Evolutionary conservation across 495 filamentous ascomycete genomes (phyloP).

Genomic region (Penicillium coffeae): DNA sequence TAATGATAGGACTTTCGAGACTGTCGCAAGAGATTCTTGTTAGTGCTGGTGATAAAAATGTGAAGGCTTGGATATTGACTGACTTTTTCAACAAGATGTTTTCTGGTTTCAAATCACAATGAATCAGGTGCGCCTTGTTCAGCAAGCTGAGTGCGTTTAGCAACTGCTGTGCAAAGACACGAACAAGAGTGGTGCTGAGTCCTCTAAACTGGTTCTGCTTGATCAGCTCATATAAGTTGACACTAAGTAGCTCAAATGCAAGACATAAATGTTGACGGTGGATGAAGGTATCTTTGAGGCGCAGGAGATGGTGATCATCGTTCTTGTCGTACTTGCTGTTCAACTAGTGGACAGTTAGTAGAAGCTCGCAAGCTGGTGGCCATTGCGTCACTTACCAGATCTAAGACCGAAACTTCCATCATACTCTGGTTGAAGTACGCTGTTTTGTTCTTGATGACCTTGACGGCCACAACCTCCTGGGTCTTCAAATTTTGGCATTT

Average conservation of each 20-base stretch:
- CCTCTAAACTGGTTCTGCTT: slow-evolving; percentile 99
- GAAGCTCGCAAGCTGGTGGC: neutral
- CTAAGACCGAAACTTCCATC: slow-evolving; percentile 99
- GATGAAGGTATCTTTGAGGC: slow-evolving; percentile 97
- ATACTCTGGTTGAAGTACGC: slow-evolving; percentile 99
- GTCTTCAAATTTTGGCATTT: slow-evolving; percentile 99
- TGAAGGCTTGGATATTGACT: slow-evolving; percentile 8
- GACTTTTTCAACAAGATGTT: slow-evolving; percentile 97
- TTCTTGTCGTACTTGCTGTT: slow-evolving; percentile 99
- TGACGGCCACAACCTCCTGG: slow-evolving; percentile 97
- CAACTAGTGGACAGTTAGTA: slow-evolving; percentile 55
- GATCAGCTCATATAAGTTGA: slow-evolving; percentile 98
- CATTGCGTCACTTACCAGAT: slow-evolving; percentile 62
- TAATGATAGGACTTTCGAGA: slow-evolving; percentile 98
- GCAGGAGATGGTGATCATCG: slow-evolving; percentile 94
- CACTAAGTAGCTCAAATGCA: slow-evolving; percentile 94
- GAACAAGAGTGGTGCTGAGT: slow-evolving; percentile 92
- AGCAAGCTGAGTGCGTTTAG: slow-evolving; percentile 87
- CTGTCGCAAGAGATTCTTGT: slow-evolving; percentile 28
- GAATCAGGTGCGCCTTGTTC: slow-evolving; percentile 95
- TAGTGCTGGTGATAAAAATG: neutral
- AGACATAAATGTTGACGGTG: slow-evolving; percentile 96
- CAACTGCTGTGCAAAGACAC: slow-evolving; percentile 96
- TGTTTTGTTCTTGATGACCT: slow-evolving; percentile 98
- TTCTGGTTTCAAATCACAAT: slow-evolving; percentile 98